These are phyloP conservation scores for Hyaloscypha hepaticicola DNA, from an alignment of 495 filamentous ascomycete species.

Conservation along the genomic window DNA sequence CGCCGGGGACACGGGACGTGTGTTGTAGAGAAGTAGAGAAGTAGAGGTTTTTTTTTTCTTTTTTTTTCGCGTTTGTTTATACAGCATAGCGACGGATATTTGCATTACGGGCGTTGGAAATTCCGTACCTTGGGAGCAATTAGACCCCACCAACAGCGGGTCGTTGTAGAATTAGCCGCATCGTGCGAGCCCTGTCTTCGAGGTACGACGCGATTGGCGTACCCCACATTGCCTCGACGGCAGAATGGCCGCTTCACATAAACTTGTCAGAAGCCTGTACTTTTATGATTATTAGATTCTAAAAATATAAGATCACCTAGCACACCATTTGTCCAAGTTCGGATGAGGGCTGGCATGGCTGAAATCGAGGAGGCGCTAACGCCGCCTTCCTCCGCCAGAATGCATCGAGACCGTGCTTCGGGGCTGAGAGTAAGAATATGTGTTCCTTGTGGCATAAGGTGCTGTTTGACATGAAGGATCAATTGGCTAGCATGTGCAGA, in stretches of 20 bases:
- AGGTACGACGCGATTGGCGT: conserved; percentile 7
- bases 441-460: background rate
- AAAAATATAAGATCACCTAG: conserved; percentile 12
- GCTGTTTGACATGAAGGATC: background rate
- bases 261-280: conserved; percentile 5
- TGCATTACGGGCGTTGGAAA: conserved; percentile 22
- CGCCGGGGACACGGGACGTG: background rate
- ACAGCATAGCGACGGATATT: conserved; percentile 20
- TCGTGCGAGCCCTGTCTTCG: background rate
- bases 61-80: too few species aligned
- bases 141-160: background rate
- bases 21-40: background rate
- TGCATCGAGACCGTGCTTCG: background rate
- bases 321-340: background rate
- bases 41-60: background rate
- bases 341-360: background rate
- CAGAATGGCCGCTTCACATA: conserved; percentile 17
- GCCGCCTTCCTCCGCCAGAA: background rate
- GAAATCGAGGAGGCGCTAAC: background rate
- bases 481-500: background rate
- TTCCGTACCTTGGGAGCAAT: conserved; percentile 8
- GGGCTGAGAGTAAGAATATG: background rate
- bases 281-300: background rate
- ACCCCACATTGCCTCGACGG: conserved; percentile 13
- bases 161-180: conserved; percentile 14